phyloP scores from a whole-genome alignment of 2,329 filamentous ascomycete species.

The Calonectria naviculata region DNA sequence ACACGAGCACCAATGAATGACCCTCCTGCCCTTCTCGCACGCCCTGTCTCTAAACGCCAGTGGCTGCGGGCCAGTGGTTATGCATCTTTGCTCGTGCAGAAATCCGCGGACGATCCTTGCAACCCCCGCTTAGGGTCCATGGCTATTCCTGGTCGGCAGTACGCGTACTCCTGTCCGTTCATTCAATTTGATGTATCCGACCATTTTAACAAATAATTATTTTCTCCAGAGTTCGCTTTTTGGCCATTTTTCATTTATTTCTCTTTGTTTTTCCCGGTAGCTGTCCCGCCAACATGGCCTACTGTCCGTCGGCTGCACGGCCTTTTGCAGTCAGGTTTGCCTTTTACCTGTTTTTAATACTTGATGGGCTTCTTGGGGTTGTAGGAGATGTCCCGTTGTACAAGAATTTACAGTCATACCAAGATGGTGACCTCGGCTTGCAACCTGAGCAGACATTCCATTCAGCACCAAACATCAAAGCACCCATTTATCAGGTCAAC shows the following conservation, averaged over 20 bases:
- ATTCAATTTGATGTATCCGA: no score
- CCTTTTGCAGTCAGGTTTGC: neutral
- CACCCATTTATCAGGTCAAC: slow-evolving; percentile 7
- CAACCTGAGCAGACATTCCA: neutral
- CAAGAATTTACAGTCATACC: neutral
- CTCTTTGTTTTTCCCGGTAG: neutral
- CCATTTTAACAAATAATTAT: neutral
- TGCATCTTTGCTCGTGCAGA: no score
- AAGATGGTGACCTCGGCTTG: neutral
- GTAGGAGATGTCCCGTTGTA: neutral
- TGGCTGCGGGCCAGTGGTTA: no score
- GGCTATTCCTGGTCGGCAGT: no score
- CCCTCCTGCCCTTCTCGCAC: no score
- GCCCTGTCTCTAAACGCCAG: no score
- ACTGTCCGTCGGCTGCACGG: neutral
- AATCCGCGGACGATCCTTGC: no score
- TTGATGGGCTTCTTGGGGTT: neutral
- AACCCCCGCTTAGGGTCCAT: no score
- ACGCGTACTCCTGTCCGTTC: no score
- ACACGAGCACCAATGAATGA: no score
- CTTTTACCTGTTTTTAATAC: neutral
- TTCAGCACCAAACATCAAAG: neutral
- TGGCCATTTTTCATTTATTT: neutral
- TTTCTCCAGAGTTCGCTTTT: neutral
- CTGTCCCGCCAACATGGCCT: neutral